Evolutionary conservation across 768 basidiomycete species (phyloP).

Genomic region (Tulasnella sp.): DNA sequence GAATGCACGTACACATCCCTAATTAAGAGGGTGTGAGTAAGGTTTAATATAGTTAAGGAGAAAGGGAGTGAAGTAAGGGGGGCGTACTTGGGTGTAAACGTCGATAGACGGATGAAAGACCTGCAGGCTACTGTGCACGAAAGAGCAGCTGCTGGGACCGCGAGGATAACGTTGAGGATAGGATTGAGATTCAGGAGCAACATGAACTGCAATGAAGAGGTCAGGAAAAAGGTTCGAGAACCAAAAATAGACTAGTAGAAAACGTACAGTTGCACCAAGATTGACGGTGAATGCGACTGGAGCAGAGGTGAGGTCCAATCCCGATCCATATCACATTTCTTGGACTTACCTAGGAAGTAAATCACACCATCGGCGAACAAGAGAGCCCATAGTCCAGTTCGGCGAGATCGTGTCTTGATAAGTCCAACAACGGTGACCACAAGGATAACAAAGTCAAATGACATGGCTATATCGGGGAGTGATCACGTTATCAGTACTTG

Average conservation of each 20-base stretch:
- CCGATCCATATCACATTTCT: background rate
- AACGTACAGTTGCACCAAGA: slow-evolving; percentile 49
- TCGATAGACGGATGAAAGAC: slow-evolving; percentile 17
- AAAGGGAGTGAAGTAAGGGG: too few relatives aligned
- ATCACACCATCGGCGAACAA: slow-evolving; percentile 60
- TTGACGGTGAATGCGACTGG: slow-evolving; percentile 31
- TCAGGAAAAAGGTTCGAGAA: slow-evolving; percentile 7
- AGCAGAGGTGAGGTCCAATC: background rate
- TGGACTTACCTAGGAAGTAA: slow-evolving; percentile 46
- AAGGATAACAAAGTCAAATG: slow-evolving; percentile 53
- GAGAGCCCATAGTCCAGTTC: slow-evolving; percentile 45
- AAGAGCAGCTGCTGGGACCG: slow-evolving; percentile 16
- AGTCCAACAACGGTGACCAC: slow-evolving; percentile 51
- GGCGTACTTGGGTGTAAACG: background rate
- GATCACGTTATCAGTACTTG: background rate
- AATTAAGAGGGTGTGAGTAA: too few relatives aligned
- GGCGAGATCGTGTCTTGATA: slow-evolving; percentile 33
- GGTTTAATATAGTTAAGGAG: too few relatives aligned
- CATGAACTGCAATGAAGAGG: background rate
- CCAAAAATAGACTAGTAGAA: too few relatives aligned
- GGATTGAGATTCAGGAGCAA: slow-evolving; percentile 11
- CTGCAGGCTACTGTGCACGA: slow-evolving; percentile 18
- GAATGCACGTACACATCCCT: too few relatives aligned
- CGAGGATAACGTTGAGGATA: slow-evolving; percentile 16
- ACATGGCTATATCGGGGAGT: slow-evolving; percentile 34